Percentiles rank a stretch among this genome's conserved stretches.
These are phyloP conservation scores for Przewalskia tangutica DNA, from an alignment of 257 asterid genomes.

Conservation along the genomic window DNA sequence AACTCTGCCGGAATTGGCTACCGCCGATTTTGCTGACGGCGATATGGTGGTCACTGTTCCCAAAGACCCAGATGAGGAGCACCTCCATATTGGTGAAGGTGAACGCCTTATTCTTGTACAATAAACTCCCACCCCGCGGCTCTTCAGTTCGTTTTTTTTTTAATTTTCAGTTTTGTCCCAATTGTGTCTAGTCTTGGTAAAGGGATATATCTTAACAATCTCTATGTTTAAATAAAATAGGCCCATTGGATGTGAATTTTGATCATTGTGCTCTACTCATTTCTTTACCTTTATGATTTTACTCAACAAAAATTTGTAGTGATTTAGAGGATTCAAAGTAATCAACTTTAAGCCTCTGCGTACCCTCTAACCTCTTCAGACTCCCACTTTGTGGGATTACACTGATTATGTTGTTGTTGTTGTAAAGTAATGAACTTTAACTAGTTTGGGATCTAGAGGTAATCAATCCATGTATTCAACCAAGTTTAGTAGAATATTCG, in stretches of 20 bases:
- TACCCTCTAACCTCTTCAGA: background rate
- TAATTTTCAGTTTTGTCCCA: background rate
- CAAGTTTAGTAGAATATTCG: background rate
- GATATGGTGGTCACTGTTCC: slow-evolving; percentile 76
- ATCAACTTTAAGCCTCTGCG: background rate
- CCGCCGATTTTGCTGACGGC: slow-evolving; percentile 50
- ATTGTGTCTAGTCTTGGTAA: background rate
- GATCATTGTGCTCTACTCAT: background rate
- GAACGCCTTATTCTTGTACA: slow-evolving; percentile 53
- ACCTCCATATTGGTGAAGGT: slow-evolving; percentile 9
- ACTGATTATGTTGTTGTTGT: background rate
- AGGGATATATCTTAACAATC: background rate
- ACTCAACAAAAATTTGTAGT: too few species aligned
- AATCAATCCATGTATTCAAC: background rate
- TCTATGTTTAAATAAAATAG: background rate
- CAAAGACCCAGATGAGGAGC: slow-evolving; percentile 28
- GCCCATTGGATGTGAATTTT: background rate
- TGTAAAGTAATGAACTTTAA: background rate
- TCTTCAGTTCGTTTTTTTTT: background rate
- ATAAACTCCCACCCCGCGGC: slow-evolving; percentile 14
- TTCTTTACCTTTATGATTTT: background rate
- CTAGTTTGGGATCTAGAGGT: background rate
- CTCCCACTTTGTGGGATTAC: too few species aligned
- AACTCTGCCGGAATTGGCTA: slow-evolving; percentile 58
- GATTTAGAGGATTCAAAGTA: background rate